Percentiles rank a stretch among this genome's conserved stretches.
Conservation (phyloP, 2,329 filamentous ascomycete species). For the Amauroascus niger region DNA sequence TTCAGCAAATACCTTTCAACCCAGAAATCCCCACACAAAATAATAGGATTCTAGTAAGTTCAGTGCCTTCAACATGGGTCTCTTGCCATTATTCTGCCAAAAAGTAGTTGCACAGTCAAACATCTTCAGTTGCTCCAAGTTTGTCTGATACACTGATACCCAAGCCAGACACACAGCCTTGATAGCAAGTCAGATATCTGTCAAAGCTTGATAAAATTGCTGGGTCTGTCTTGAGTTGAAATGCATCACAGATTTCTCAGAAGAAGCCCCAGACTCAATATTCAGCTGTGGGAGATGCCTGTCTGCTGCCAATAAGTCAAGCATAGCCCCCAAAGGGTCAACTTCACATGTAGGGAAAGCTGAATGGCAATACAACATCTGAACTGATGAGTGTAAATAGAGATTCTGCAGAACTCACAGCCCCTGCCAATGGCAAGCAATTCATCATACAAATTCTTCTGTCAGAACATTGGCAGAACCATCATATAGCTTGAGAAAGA, state of each 20-base stretch:
- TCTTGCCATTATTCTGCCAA: not conserved
- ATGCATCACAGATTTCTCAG: not conserved
- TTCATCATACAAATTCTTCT: slow-evolving; percentile 6
- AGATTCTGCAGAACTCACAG: slow-evolving; percentile 10
- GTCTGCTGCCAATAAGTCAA: not conserved
- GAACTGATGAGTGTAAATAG: slow-evolving; percentile 5
- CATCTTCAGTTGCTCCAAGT: slow-evolving; percentile 1
- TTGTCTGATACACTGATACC: not conserved
- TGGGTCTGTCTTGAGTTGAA: slow-evolving; percentile 8
- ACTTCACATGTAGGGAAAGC: slow-evolving; percentile 1
- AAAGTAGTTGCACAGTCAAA: slow-evolving; percentile 4
- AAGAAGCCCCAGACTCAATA: not conserved
- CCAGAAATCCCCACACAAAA: slow-evolving; percentile 9
- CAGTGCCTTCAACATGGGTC: not conserved
- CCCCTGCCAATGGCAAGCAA: slow-evolving; percentile 8
- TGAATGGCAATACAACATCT: slow-evolving; percentile 1
- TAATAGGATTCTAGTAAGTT: slow-evolving; percentile 7
- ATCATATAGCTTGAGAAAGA: not conserved
- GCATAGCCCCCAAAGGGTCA: not conserved
- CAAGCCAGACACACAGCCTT: not conserved
- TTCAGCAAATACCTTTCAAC: slow-evolving; percentile 5
- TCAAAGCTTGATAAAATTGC: too few species aligned
- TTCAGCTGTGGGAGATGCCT: not conserved
- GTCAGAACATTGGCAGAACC: slow-evolving; percentile 5
- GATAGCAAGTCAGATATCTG: slow-evolving; percentile 6